Percentiles rank a stretch among this genome's conserved stretches.
Evolutionary conservation across 768 basidiomycete species (phyloP).

Genomic region (Amylocystis lapponica): DNA sequence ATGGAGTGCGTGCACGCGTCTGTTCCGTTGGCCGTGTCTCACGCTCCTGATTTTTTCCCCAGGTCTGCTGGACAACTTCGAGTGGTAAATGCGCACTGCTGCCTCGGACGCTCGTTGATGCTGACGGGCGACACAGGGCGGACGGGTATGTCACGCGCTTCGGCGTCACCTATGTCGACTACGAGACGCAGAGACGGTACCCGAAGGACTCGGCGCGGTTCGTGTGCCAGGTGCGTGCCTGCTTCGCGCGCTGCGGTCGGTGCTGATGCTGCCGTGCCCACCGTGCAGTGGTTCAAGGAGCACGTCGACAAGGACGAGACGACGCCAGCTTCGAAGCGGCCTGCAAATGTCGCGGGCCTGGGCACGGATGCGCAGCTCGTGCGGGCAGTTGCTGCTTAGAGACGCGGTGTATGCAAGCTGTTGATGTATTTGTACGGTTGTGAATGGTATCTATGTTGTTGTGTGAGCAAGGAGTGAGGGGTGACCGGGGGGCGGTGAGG

Average conservation of each 20-base stretch:
- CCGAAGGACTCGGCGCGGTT: slow-evolving; percentile 60
- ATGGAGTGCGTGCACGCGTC: slow-evolving; percentile 45
- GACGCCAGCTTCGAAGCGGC: neutral
- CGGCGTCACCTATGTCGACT: slow-evolving; percentile 69
- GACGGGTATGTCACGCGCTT: slow-evolving; percentile 66
- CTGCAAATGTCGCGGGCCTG: slow-evolving; percentile 3
- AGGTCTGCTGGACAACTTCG: slow-evolving; percentile 69
- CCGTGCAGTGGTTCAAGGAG: slow-evolving; percentile 26
- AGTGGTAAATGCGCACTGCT: slow-evolving; percentile 37
- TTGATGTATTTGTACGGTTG: neutral
- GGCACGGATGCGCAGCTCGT: slow-evolving; percentile 1
- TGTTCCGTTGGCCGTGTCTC: slow-evolving; percentile 16
- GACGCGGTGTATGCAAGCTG: slow-evolving; percentile 33
- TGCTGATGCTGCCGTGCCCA: neutral
- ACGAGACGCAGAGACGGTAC: slow-evolving; percentile 57
- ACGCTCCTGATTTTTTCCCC: slow-evolving; percentile 17
- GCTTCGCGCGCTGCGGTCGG: no score
- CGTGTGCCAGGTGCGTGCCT: slow-evolving; percentile 39
- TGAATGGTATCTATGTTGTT: neutral
- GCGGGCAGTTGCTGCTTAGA: neutral
- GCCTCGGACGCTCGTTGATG: slow-evolving; percentile 51
- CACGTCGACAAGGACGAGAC: slow-evolving; percentile 17
- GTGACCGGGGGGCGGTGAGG: neutral
- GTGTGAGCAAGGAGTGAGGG: neutral
- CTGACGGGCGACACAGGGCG: slow-evolving; percentile 31